Base-by-base conservation (phyloP, 2,329 filamentous ascomycete species). In the Colletotrichum sp. region DNA sequence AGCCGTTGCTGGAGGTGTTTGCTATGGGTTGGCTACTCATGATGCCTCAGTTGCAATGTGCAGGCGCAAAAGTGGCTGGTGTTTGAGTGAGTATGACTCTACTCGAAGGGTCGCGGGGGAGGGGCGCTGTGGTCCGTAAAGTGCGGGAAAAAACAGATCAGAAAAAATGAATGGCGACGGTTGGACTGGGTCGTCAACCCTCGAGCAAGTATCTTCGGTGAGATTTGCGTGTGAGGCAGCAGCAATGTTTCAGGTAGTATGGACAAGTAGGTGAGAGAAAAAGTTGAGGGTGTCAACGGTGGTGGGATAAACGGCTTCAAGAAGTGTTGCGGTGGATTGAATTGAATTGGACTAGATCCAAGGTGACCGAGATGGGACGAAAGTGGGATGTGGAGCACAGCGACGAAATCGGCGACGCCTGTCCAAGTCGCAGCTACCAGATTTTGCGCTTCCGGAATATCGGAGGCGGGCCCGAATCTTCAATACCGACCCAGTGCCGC, bases 1-100 rank as follows among this genome's bases (percentile, higher is more conserved):
- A 98, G 79, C 89, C 89, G 78, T 88, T 87, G 63, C 81, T 80
- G 71, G 83, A 81, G 65, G 82, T 80, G 79, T 87, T 87, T 78
- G 77, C 77, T 60, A 77, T 30, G 62, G 68, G 44, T 70, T 75
- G 77, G 49, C 44, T 68, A 55, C 71, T 71, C 78, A 78, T 78
- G 62, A 64, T 60, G 55, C 36, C 39, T 64, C 49, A 69, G 65
- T 76, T 59, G 59, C 34, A 59, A 36, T 69, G 34, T 55, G 28
- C 49, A 57, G 39, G 28, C n/a, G 49, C 55, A 26, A 64, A 36
- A 44, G 39, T 57, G 63, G 57, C 34, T 73, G 26, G 21, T 36
- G 30, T 69, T 26, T 52, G 65, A 59, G 55, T 49, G 69, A 75
- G 34, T 72, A 28, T 75, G 73, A 72, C 63, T 76, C 73, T 68